These are phyloP conservation scores for Mallotus repandus DNA, from an alignment of 441 rosid species.

Conservation along the genomic window DNA sequence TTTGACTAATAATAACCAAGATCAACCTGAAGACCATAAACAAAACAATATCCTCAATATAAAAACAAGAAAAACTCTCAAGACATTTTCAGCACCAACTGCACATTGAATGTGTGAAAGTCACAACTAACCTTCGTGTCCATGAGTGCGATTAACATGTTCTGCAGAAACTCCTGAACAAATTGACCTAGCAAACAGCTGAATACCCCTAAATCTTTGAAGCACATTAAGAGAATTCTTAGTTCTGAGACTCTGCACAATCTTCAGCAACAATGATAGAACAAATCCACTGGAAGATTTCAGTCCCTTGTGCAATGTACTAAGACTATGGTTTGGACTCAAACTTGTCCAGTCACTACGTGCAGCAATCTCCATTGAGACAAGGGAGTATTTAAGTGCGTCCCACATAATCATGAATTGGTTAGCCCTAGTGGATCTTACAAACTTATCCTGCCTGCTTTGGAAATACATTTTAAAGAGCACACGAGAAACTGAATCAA, in stretches of 20 bases:
- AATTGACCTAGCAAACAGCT: conserved; percentile 77
- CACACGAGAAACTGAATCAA: conserved; percentile 46
- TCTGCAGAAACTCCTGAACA: conserved; percentile 54
- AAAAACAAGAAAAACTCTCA: not conserved
- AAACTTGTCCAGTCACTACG: conserved; percentile 56
- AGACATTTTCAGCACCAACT: conserved; percentile 6
- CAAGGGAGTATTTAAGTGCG: conserved; percentile 81
- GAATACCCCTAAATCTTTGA: conserved; percentile 84
- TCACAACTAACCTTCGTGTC: conserved; percentile 49
- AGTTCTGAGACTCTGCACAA: conserved; percentile 55
- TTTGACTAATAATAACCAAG: not conserved
- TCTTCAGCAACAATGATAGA: conserved; percentile 69
- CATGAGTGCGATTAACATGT: conserved; percentile 34
- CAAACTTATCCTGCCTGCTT: conserved; percentile 40
- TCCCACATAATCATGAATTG: conserved; percentile 86
- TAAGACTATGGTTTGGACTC: conserved; percentile 48
- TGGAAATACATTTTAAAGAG: conserved; percentile 65
- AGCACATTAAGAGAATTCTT: conserved; percentile 66
- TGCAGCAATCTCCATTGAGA: conserved; percentile 78
- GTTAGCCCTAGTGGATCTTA: conserved; percentile 44
- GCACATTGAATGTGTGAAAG: not conserved
- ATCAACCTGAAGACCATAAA: not conserved
- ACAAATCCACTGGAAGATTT: conserved; percentile 70
- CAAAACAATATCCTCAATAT: not conserved
- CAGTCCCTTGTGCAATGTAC: conserved; percentile 66